Base-by-base conservation (phyloP, 805 yeast species). In the Dipodascopsis uninucleata region DNA sequence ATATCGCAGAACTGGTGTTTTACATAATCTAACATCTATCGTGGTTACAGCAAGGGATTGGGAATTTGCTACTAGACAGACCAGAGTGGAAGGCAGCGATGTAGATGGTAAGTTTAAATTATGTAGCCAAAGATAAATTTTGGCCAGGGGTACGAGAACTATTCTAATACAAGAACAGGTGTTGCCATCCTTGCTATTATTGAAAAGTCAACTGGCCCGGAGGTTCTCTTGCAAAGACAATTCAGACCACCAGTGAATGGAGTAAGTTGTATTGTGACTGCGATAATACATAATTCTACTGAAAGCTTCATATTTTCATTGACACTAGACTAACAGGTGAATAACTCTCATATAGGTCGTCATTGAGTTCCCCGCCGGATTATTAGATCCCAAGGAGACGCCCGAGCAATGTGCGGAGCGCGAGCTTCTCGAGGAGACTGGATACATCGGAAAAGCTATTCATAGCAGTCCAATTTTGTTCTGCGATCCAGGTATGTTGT, bases 351-450 rank as follows among this genome's bases (percentile, higher is more conserved):
- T 6, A 22, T 26, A 49, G 54, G 43, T 50, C 14, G 55, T 50
- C 59, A 79, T 90, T 51, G 98, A 90, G 65, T 75, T 89, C 62
- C 98, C 98, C 1, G 98, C 98, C 0, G 98, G 98, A 0, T 70
- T 90, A 52, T 76, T 93, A 32, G 98, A 90, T 63, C 34, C 36
- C 24, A 74, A 77, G 41, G 97, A 93, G 63, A 63, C 81, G 1
- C 65, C 86, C 22, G 88, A 80, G 53, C 65, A 76, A 4, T 87
- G 96, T 29, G 97, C 98, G 0, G 70, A 81, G 41, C 75, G 98
- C 52, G 98, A 90, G 63, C 67, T 90, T 53, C 75, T 75, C 38
- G 98, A 90, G 64, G 98, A 90, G 61, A 89, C 97, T 0, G 98
- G 98, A 0, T 89, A 84, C 61, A 69, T 81, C 35, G 97, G 97